A percentile compares a stretch with the other conserved stretches of the same genome.
Evolutionary conservation across 2,329 filamentous ascomycete species (phyloP).

Genomic region (Fusarium sp.): DNA sequence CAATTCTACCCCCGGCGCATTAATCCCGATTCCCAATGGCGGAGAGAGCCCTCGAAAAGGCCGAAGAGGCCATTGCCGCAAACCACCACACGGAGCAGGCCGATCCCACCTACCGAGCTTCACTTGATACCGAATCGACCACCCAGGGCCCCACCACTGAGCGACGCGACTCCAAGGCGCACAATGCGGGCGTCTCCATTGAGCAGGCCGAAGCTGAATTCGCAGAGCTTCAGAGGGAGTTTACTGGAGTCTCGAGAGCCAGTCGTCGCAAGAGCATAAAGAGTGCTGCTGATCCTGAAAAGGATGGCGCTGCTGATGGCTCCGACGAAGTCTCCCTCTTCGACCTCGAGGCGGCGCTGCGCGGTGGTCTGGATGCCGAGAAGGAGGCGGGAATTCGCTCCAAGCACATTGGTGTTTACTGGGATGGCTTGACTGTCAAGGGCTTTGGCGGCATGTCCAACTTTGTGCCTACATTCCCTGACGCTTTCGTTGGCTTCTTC

Average conservation of each 20-base stretch:
- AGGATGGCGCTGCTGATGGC: constrained; percentile 59
- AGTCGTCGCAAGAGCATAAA: constrained; percentile 56
- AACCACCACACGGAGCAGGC: constrained; percentile 48
- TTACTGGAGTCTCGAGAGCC: constrained; percentile 70
- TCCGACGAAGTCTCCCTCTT: constrained; percentile 70
- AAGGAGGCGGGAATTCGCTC: constrained; percentile 83
- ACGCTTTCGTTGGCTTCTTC: constrained; percentile 83
- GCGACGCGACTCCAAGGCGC: constrained; percentile 36
- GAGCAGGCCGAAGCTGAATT: constrained; percentile 80
- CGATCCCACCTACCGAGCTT: constrained; percentile 43
- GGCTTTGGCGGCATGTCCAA: constrained; percentile 83
- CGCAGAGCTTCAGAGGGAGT: constrained; percentile 74
- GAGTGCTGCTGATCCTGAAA: constrained; percentile 72
- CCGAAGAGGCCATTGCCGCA: constrained; percentile 49
- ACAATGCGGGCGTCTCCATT: constrained; percentile 71
- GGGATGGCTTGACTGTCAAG: constrained; percentile 83
- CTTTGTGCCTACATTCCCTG: constrained; percentile 81
- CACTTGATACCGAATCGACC: constrained; percentile 51
- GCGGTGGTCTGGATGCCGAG: constrained; percentile 80
- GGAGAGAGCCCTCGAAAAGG: constrained; percentile 49
- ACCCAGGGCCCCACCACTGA: constrained; percentile 43
- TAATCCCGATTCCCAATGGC: constrained; percentile 41
- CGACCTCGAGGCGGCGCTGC: constrained; percentile 81
- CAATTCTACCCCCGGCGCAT: background rate
- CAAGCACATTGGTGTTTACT: constrained; percentile 86